Evolutionary conservation across 352 stramenopile genomes (phyloP).

Genomic region (Pythium scleroteichum): DNA sequence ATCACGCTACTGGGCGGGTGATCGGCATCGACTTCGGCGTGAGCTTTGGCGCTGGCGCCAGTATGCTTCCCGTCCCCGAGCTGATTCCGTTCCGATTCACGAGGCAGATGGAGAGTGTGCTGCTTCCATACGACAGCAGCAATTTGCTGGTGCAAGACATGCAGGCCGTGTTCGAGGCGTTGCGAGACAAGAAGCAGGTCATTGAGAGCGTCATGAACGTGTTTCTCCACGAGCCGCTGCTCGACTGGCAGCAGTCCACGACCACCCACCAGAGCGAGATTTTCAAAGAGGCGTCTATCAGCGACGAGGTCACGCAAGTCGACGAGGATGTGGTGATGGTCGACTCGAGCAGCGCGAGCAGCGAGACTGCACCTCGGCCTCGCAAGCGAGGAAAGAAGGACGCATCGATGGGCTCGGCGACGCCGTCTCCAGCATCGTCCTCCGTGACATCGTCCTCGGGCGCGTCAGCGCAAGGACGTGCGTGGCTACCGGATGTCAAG

Average conservation of each 20-base stretch:
- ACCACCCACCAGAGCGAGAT: conserved; percentile 63
- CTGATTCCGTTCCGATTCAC: conserved; percentile 91
- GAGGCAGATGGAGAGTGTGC: conserved; percentile 69
- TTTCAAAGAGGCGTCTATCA: conserved; percentile 36
- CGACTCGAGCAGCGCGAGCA: conserved; percentile 2
- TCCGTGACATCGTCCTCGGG: conserved; percentile 6
- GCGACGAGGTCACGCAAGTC: conserved; percentile 22
- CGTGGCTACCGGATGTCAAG: conserved; percentile 77
- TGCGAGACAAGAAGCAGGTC: conserved; percentile 80
- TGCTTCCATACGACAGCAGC: conserved; percentile 65
- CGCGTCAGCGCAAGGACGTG: conserved; percentile 15
- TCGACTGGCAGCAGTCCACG: conserved; percentile 87
- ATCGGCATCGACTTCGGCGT: conserved; percentile 93
- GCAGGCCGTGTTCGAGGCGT: conserved; percentile 77
- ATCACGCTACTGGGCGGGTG: conserved; percentile 66
- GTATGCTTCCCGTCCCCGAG: conserved; percentile 85
- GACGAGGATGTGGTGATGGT: conserved; percentile 18
- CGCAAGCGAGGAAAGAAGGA: conserved; percentile 15
- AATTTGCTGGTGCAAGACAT: conserved; percentile 82
- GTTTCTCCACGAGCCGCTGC: conserved; percentile 90
- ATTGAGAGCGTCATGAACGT: conserved; percentile 91
- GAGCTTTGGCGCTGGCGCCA: conserved; percentile 87
- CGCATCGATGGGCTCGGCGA: not conserved
- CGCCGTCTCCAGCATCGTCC: conserved; percentile 2
- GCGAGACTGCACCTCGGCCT: not conserved